Evolutionary conservation across 2,329 filamentous ascomycete genomes (phyloP).

Genomic region (Westerdykella ornata): DNA sequence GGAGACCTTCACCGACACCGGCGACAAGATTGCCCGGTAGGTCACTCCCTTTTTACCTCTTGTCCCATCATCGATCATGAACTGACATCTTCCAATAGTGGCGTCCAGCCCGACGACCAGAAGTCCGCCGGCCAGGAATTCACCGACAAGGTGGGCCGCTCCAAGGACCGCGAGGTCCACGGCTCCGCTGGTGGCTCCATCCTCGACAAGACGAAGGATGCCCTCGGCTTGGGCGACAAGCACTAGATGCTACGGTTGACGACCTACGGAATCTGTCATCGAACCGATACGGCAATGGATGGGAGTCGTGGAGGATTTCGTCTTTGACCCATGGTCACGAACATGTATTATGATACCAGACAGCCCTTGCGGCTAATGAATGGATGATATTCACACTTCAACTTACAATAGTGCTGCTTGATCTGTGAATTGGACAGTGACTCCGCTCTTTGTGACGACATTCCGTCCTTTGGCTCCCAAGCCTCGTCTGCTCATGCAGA

Average conservation of each 20-base stretch:
- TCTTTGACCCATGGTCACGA: no score
- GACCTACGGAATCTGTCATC: background rate
- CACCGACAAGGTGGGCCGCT: conserved; percentile 36
- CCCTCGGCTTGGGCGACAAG: conserved; percentile 41
- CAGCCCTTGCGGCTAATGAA: no score
- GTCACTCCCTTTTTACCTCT: conserved; percentile 7
- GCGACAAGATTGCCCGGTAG: conserved; percentile 50
- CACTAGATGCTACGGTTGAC: conserved; percentile 20
- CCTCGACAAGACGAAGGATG: conserved; percentile 45
- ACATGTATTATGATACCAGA: no score
- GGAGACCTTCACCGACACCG: conserved; percentile 50
- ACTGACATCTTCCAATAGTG: conserved; percentile 33
- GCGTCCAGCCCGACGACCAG: conserved; percentile 46
- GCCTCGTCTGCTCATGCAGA: no score
- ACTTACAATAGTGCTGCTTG: no score
- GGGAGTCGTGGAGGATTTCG: no score
- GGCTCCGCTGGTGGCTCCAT: conserved; percentile 35
- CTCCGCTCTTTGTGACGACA: no score
- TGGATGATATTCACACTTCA: no score
- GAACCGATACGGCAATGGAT: no score
- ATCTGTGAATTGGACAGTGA: no score
- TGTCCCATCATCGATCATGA: background rate
- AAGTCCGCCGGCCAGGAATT: conserved; percentile 51
- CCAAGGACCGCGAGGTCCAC: conserved; percentile 35
- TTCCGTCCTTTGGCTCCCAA: no score